Percentiles rank a stretch among this genome's conserved stretches.
phyloP scores from a whole-genome alignment of 192 early-diverging fungal genomes.

The Allomyces macrogynus region DNA sequence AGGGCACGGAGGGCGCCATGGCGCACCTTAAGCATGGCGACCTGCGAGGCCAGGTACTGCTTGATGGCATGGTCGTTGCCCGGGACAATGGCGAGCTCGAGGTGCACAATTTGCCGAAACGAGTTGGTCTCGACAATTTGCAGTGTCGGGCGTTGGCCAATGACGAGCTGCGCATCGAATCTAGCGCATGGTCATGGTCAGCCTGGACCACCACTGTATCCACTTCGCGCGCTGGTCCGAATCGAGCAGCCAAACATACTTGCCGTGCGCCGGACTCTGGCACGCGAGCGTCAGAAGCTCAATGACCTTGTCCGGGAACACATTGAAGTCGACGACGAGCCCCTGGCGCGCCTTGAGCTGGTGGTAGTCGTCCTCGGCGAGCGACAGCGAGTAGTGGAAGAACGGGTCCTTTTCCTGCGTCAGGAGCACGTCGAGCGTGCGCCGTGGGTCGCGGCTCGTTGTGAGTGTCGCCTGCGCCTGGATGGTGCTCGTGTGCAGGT shows the following conservation, averaged over 20 bases:
- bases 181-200: constrained; percentile 7
- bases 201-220: neutral
- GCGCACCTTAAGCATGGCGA: constrained; percentile 20
- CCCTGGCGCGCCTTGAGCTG: constrained; percentile 20
- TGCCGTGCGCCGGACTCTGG: too few relatives aligned
- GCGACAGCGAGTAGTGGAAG: constrained; percentile 20
- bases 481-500: neutral
- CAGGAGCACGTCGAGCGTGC: constrained; percentile 15
- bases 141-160: constrained; percentile 9
- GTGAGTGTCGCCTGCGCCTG: neutral
- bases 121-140: constrained; percentile 29
- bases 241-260: too few relatives aligned
- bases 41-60: constrained; percentile 22
- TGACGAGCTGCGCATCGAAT: constrained; percentile 17
- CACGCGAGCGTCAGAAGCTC: constrained; percentile 14
- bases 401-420: constrained; percentile 26
- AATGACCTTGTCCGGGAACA: constrained; percentile 26
- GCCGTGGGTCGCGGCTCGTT: neutral
- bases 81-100: constrained; percentile 19
- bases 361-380: constrained; percentile 32
- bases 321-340: constrained; percentile 28
- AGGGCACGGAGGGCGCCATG: too few relatives aligned
- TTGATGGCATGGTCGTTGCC: constrained; percentile 27
- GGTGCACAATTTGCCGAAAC: constrained; percentile 30
- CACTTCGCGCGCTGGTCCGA: too few relatives aligned